Percentiles rank a stretch among this genome's conserved stretches.
Conservation (phyloP, 768 basidiomycete species). For the Gautieria morchelliformis region DNA sequence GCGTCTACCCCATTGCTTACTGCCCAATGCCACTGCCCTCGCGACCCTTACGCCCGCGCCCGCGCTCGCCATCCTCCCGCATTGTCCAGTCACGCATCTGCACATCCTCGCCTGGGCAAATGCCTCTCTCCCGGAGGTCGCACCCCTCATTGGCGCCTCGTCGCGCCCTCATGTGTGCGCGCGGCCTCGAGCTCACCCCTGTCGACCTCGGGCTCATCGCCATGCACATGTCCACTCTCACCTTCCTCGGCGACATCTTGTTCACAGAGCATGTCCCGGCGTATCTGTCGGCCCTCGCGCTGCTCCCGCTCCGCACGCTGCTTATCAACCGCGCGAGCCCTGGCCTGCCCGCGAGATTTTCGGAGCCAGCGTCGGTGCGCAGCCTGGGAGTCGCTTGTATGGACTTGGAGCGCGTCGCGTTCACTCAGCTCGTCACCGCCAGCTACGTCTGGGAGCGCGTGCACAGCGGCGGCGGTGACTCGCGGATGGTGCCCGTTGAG, state of each 20-base stretch:
- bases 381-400: not conserved
- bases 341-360: not conserved
- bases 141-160: not conserved
- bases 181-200: conserved; percentile 2
- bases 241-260: conserved; percentile 5
- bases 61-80: conserved; percentile 3
- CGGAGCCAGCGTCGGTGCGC: not conserved
- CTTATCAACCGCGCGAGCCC: conserved; percentile 2
- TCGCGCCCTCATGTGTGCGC: conserved; percentile 5
- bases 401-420: not conserved
- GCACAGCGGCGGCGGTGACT: not conserved
- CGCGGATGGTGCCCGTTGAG: not conserved
- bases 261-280: conserved; percentile 4
- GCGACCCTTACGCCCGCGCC: conserved; percentile 4
- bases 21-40: not conserved
- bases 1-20: not conserved
- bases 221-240: conserved; percentile 3
- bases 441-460: conserved; percentile 1
- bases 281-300: conserved; percentile 1
- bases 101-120: conserved; percentile 9
- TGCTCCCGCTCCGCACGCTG: not conserved
- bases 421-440: not conserved
- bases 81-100: not conserved
- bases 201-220: conserved; percentile 2
- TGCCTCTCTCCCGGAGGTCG: not conserved